phyloP scores from a whole-genome alignment of 2,329 filamentous ascomycete genomes.

The Zymoseptoria brevis region DNA sequence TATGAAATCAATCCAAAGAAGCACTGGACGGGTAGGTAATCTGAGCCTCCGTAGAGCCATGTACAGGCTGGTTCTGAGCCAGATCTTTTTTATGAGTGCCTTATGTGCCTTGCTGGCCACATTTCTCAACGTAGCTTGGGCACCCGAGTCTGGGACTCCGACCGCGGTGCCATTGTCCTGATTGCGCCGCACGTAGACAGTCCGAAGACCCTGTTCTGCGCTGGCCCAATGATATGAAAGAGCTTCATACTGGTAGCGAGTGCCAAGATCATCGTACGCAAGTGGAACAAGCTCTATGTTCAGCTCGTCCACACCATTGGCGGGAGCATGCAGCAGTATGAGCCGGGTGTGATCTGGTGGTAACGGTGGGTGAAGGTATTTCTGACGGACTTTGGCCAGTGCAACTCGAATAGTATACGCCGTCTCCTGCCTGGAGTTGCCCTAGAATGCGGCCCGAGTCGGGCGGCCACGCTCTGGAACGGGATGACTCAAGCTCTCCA shows the following conservation, averaged over 20 bases:
- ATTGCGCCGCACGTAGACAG: background rate
- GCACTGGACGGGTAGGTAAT: background rate
- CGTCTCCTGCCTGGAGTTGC: background rate
- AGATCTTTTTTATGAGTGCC: background rate
- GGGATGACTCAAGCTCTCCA: background rate
- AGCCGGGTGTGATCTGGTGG: background rate
- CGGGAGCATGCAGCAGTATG: background rate
- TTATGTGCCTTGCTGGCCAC: background rate
- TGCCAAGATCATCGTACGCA: background rate
- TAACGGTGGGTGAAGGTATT: background rate
- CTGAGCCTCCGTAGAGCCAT: background rate
- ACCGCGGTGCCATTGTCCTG: background rate
- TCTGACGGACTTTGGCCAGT: background rate
- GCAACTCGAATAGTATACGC: background rate
- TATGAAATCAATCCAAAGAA: conserved; percentile 14
- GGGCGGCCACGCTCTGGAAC: background rate
- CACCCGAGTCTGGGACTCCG: background rate
- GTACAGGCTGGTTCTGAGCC: background rate
- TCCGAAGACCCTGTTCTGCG: background rate
- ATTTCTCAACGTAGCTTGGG: background rate
- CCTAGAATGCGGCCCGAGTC: background rate
- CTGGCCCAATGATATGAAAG: background rate
- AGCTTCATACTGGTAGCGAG: background rate
- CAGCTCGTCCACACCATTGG: background rate
- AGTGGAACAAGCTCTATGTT: background rate